These are phyloP conservation scores for Euphrasia arctica DNA, from an alignment of 305 asterid genomes.

Conservation along the genomic window DNA sequence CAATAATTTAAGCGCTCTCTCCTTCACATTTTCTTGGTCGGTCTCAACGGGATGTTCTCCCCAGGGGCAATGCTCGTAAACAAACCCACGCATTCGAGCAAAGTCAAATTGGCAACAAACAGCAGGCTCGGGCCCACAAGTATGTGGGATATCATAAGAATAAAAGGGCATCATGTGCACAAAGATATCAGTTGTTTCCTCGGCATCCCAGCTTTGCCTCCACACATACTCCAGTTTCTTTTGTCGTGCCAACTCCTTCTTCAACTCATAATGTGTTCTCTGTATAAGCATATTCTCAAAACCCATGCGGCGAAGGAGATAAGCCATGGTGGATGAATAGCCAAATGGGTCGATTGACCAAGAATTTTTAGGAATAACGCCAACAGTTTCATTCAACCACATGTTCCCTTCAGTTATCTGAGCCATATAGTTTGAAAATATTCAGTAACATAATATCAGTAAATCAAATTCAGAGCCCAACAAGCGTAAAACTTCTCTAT, in stretches of 20 bases:
- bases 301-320: slow-evolving; percentile 98
- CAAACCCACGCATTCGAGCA: slow-evolving; percentile 83
- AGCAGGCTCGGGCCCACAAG: slow-evolving; percentile 99
- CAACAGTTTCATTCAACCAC: slow-evolving; percentile 97
- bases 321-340: slow-evolving; percentile 96
- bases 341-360: slow-evolving; percentile 99
- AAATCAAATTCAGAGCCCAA: background rate
- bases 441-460: slow-evolving; percentile 9
- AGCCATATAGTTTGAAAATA: slow-evolving; percentile 22
- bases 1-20: slow-evolving; percentile 71
- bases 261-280: slow-evolving; percentile 95
- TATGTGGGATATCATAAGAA: slow-evolving; percentile 95
- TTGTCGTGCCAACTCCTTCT: slow-evolving; percentile 78
- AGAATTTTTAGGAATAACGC: slow-evolving; percentile 84
- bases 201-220: slow-evolving; percentile 98
- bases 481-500: slow-evolving; percentile 8
- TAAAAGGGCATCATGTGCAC: slow-evolving; percentile 99
- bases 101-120: slow-evolving; percentile 98
- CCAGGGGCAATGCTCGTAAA: slow-evolving; percentile 95
- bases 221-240: slow-evolving; percentile 88
- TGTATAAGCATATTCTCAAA: slow-evolving; percentile 99
- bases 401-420: slow-evolving; percentile 93
- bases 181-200: slow-evolving; percentile 93
- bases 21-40: slow-evolving; percentile 81
- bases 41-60: slow-evolving; percentile 89